A percentile compares a stretch with the other conserved stretches of the same genome.
These are phyloP conservation scores for Alternaria ethzedia DNA, from an alignment of 2,329 filamentous ascomycete genomes.

Conservation along the genomic window DNA sequence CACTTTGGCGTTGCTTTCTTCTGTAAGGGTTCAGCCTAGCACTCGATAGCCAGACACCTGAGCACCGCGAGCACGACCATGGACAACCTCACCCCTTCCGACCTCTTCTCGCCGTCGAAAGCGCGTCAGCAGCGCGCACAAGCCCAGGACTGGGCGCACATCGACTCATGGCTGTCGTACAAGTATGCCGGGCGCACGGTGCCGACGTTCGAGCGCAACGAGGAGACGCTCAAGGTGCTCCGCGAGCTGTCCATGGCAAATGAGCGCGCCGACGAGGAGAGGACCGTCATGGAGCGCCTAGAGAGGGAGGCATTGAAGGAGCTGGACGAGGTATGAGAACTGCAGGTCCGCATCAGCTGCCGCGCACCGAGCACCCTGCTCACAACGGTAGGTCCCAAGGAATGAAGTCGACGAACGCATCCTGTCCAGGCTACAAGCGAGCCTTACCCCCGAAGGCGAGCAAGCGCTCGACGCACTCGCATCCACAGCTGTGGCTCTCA, in stretches of 20 bases:
- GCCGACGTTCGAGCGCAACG: conserved; percentile 84
- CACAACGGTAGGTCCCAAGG: conserved; percentile 25
- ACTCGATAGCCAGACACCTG: background rate
- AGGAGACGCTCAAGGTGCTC: conserved; percentile 78
- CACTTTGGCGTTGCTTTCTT: conserved; percentile 3
- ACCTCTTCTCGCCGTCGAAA: conserved; percentile 67
- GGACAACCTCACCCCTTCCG: conserved; percentile 48
- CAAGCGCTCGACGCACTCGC: conserved; percentile 47
- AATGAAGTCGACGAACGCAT: conserved; percentile 33
- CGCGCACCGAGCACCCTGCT: conserved; percentile 11
- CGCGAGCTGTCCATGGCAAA: conserved; percentile 77
- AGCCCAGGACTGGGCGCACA: conserved; percentile 88
- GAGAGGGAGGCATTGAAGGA: conserved; percentile 67
- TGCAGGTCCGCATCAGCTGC: conserved; percentile 16
- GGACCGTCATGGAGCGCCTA: conserved; percentile 62
- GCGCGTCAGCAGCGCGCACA: conserved; percentile 78
- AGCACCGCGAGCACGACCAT: conserved; percentile 22
- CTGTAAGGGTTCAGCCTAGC: conserved; percentile 1
- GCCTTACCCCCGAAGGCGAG: conserved; percentile 38
- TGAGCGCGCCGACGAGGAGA: conserved; percentile 77
- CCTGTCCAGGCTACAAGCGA: conserved; percentile 27
- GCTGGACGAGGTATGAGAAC: conserved; percentile 49
- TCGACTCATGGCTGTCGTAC: conserved; percentile 78
- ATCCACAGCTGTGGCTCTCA: conserved; percentile 45
- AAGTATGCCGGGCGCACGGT: conserved; percentile 70